Conservation (phyloP, 768 basidiomycete genomes). For the Psilocybe subaeruginosa region DNA sequence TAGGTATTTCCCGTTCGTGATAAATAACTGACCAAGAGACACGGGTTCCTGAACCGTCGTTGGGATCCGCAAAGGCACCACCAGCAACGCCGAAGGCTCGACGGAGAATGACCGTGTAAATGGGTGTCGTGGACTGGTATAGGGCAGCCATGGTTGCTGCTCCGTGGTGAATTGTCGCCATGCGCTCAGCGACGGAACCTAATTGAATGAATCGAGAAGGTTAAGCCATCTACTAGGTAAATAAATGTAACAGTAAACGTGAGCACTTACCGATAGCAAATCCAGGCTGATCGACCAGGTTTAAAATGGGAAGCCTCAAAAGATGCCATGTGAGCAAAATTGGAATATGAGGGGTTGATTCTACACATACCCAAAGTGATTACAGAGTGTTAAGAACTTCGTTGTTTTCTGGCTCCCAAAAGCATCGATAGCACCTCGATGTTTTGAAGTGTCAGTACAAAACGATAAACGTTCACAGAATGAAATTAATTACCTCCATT, state of each 20-base stretch:
- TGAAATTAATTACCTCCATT: conserved; percentile 33
- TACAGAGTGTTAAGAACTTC: conserved; percentile 39
- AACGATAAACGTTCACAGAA: not conserved
- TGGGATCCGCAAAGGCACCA: conserved; percentile 38
- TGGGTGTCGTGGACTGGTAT: conserved; percentile 38
- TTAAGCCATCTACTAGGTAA: not conserved
- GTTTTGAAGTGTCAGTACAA: not conserved
- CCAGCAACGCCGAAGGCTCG: conserved; percentile 44
- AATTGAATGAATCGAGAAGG: not conserved
- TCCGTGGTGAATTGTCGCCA: conserved; percentile 42
- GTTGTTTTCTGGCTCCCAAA: conserved; percentile 42
- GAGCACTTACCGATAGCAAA: conserved; percentile 35
- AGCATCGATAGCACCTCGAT: conserved; percentile 42
- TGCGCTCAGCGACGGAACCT: conserved; percentile 38
- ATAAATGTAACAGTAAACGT: no score
- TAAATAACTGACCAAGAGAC: conserved; percentile 36
- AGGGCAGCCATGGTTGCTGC: conserved; percentile 38
- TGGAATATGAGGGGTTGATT: not conserved
- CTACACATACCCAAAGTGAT: conserved; percentile 38
- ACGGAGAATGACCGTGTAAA: conserved; percentile 41
- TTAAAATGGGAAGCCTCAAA: conserved; percentile 37
- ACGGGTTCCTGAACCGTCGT: conserved; percentile 34
- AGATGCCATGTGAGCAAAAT: not conserved
- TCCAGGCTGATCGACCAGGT: conserved; percentile 44
- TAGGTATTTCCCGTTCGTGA: not conserved